Evolutionary conservation across 306 rosid species (phyloP).

Genomic region (Cicer cuneatum): DNA sequence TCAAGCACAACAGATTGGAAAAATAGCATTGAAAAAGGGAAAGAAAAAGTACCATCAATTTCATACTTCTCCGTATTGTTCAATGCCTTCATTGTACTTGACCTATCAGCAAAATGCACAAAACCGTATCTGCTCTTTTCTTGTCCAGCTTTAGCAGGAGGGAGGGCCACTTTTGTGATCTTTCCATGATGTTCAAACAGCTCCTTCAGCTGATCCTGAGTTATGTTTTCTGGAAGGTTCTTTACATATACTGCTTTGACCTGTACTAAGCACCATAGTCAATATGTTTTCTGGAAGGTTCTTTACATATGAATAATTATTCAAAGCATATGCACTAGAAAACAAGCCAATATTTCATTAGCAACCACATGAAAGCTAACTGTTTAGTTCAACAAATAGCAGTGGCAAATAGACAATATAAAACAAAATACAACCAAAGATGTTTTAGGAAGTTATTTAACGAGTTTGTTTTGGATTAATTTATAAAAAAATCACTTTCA

Average conservation of each 20-base stretch:
- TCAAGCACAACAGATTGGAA: not conserved
- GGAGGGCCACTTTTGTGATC: conserved; percentile 75
- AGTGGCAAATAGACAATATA: conserved; percentile 24
- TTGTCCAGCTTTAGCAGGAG: conserved; percentile 74
- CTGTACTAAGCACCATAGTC: conserved; percentile 51
- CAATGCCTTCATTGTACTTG: conserved; percentile 73
- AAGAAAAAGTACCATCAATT: conserved; percentile 60
- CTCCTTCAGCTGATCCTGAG: conserved; percentile 57
- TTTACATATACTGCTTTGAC: conserved; percentile 72
- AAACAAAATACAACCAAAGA: conserved; percentile 25
- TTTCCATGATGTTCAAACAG: conserved; percentile 72
- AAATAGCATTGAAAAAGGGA: conserved; percentile 20
- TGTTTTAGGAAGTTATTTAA: conserved; percentile 22
- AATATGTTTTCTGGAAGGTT: too few relatives aligned
- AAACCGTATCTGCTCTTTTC: conserved; percentile 75
- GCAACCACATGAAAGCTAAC: conserved; percentile 19
- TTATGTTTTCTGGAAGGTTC: conserved; percentile 70
- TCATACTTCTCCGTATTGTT: conserved; percentile 70
- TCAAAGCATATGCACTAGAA: conserved; percentile 31
- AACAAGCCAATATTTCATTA: conserved; percentile 16
- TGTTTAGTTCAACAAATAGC: not conserved
- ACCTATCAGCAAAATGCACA: conserved; percentile 72
- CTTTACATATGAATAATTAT: not conserved
- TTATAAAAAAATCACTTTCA: not conserved
- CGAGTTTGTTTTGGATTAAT: not conserved